Evolutionary conservation across 192 early-diverging fungal genomes (phyloP), one percentile per base, ranked within the genome.

Genomic region (Rhizophagus prolifer): DNA sequence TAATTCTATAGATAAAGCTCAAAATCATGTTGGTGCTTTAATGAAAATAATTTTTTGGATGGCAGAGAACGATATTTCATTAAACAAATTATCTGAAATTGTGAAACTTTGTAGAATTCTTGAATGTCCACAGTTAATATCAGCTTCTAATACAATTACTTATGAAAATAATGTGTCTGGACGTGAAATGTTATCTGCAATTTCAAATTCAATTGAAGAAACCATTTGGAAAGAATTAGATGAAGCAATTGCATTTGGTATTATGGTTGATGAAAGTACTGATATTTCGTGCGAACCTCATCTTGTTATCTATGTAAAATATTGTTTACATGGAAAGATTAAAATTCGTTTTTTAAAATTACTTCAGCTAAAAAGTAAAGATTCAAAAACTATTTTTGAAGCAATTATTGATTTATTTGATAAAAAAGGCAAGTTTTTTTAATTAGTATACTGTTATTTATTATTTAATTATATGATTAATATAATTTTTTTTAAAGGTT

Each of bases 181-280:
- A 61, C 13, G 23, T 9, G 2, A 61, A 26, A 25, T 61, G 13
- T 61, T 23, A 9, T n/a, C 21, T 23, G 21, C 59, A 0, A 61
- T 61, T 25, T 61, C 59, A 25, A 14, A 61, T 25, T 61, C n/a
- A 25, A 61, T 61, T 23, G 59, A 61, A 61, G 8, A 25, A 61
- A 26, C 25, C n/a, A 61, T 61, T 61, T 61, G 59, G n/a, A 61
- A 61, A 25, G 59, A 61, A 61, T 26, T 61, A 26, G 25, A 61
- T 25, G 4, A 61, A 25, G 21, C 4, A 23, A 61, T 8, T 25
- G n/a, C n/a, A 25, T 61, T 61, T 61, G n/a, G 59, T 25, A 26
- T 61, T 25, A 61, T 61, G n/a, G 9, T 61, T 61, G n/a, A 61
- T 61, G 59, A 61, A 61, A 61, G 59, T 61, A 61, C n/a, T 23